These are phyloP conservation scores for Aspergillus japonicus DNA, from an alignment of 2,329 filamentous ascomycete species.

Conservation along the genomic window DNA sequence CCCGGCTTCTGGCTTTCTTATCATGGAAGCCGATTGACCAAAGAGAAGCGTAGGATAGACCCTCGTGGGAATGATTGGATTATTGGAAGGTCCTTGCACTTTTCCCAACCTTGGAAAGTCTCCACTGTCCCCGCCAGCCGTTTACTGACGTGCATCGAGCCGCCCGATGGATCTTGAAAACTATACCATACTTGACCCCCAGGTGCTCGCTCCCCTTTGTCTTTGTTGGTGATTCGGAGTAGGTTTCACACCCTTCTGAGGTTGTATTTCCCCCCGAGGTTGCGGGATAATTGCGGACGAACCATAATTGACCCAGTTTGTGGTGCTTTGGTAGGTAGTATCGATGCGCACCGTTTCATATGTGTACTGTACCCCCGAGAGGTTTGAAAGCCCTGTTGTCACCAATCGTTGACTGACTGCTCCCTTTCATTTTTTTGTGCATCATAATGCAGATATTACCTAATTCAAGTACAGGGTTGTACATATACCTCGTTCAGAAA, in stretches of 20 bases:
- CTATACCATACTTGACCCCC: not conserved
- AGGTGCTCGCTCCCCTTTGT: not conserved
- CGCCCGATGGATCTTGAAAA: not conserved
- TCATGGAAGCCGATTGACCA: not conserved
- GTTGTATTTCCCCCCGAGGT: not conserved
- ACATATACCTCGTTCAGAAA: not conserved
- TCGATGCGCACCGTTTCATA: not conserved
- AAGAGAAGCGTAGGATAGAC: not conserved
- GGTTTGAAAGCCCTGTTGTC: not conserved
- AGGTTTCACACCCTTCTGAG: not conserved
- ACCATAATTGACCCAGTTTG: not conserved
- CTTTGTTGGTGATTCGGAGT: not conserved
- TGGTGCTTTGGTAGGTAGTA: not conserved
- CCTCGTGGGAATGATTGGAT: not conserved
- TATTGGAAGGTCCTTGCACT: not conserved
- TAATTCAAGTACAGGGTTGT: not conserved
- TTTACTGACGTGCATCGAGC: slow-evolving; percentile 12
- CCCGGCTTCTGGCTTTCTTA: not conserved
- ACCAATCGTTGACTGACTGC: not conserved
- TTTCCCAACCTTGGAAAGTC: not conserved
- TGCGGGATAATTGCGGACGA: not conserved
- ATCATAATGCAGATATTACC: not conserved
- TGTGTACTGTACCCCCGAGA: not conserved
- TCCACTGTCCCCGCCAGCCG: not conserved
- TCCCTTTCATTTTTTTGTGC: not conserved